phyloP scores from a whole-genome alignment of 257 asterid species.

The Penstemon davidsonii region DNA sequence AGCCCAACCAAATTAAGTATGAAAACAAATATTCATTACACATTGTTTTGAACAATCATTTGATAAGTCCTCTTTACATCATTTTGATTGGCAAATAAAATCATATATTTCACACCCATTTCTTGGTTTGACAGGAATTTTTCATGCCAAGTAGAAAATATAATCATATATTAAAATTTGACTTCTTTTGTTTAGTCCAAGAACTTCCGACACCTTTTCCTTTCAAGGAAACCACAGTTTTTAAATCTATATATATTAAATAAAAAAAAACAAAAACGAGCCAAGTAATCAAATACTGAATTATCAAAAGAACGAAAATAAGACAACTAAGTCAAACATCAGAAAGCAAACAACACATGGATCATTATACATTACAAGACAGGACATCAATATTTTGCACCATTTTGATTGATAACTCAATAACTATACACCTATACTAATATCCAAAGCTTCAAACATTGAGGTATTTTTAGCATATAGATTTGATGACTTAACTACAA shows the following conservation, averaged over 20 bases:
- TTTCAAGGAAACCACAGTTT: background rate
- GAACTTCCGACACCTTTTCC: background rate
- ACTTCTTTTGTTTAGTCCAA: background rate
- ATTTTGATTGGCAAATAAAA: background rate
- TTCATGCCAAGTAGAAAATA: background rate
- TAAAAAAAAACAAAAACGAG: background rate
- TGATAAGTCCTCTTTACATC: background rate
- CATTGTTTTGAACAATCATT: background rate
- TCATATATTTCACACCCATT: background rate
- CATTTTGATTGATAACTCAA: constrained; percentile 3
- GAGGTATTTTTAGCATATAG: background rate
- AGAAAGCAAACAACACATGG: background rate
- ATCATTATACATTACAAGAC: background rate
- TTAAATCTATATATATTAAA: background rate
- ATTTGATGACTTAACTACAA: constrained; percentile 1
- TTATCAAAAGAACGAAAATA: background rate
- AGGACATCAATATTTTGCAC: background rate
- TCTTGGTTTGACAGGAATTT: background rate
- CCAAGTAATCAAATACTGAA: background rate
- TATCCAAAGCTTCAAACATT: background rate
- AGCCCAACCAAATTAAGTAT: constrained; percentile 1
- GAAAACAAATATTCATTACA: background rate
- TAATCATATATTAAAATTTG: background rate
- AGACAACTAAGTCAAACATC: background rate
- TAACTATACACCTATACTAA: background rate